Percentiles rank a stretch among this genome's conserved stretches.
phyloP scores from a whole-genome alignment of 179 eudicot species.

The Beta macrorhiza region DNA sequence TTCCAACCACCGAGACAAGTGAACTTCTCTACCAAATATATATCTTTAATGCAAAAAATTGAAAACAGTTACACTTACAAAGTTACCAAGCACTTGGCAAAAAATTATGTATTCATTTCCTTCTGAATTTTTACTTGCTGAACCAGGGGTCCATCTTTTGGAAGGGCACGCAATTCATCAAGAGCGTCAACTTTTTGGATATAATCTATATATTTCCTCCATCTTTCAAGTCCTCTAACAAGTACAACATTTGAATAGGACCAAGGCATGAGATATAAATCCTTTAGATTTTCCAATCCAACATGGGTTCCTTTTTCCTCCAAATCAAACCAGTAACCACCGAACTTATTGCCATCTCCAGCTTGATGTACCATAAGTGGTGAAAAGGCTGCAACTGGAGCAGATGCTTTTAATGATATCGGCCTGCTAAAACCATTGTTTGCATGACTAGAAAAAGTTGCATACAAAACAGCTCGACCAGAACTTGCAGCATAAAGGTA shows the following conservation, averaged over 20 bases:
- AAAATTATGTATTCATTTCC: slow-evolving; percentile 51
- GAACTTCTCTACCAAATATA: background rate
- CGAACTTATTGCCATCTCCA: slow-evolving; percentile 84
- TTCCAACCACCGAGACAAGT: background rate
- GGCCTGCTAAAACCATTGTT: slow-evolving; percentile 46
- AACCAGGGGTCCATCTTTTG: slow-evolving; percentile 40
- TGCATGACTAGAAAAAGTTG: slow-evolving; percentile 46
- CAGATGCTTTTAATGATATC: slow-evolving; percentile 56
- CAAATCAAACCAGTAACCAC: slow-evolving; percentile 82
- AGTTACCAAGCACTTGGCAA: slow-evolving; percentile 62
- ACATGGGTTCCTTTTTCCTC: slow-evolving; percentile 36
- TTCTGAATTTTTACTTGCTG: slow-evolving; percentile 36
- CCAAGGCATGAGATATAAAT: slow-evolving; percentile 64
- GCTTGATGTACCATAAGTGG: slow-evolving; percentile 67
- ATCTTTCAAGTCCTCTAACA: slow-evolving; percentile 74
- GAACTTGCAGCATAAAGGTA: slow-evolving; percentile 50
- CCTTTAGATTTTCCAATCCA: slow-evolving; percentile 45
- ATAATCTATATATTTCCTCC: slow-evolving; percentile 76
- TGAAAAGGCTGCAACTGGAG: slow-evolving; percentile 57
- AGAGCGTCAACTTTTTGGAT: slow-evolving; percentile 50
- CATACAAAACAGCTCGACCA: slow-evolving; percentile 61
- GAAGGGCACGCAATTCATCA: slow-evolving; percentile 35
- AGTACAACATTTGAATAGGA: slow-evolving; percentile 67
- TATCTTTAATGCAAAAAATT: background rate
- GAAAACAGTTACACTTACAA: slow-evolving; percentile 39